A percentile compares a stretch with the other conserved stretches of the same genome.
Conservation (phyloP, 768 basidiomycete species). For the Candolleomyces eurysporus region DNA sequence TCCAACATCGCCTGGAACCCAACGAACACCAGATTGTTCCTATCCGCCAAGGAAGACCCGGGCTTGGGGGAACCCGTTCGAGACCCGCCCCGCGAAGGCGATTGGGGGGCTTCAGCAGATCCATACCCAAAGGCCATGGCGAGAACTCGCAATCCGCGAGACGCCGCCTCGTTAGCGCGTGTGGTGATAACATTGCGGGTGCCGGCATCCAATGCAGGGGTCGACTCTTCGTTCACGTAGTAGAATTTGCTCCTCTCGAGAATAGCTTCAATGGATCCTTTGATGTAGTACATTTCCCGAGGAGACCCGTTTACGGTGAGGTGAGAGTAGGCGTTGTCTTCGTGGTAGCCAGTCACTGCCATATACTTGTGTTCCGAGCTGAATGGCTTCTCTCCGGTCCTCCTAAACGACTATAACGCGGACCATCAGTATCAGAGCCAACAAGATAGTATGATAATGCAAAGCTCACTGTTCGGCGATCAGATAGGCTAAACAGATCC, state of each 20-base stretch:
- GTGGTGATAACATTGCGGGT: slow-evolving; percentile 65
- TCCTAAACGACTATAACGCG: slow-evolving; percentile 56
- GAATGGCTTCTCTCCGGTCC: slow-evolving; percentile 83
- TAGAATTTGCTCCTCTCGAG: slow-evolving; percentile 86
- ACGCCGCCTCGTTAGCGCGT: slow-evolving; percentile 70
- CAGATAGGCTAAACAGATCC: slow-evolving; percentile 59
- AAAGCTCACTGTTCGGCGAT: slow-evolving; percentile 64
- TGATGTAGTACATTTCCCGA: slow-evolving; percentile 85
- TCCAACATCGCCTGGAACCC: slow-evolving; percentile 97
- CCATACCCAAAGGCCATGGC: slow-evolving; percentile 91
- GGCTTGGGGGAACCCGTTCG: slow-evolving; percentile 24
- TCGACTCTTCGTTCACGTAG: slow-evolving; percentile 87
- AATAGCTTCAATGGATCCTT: slow-evolving; percentile 88
- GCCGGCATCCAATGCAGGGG: slow-evolving; percentile 70
- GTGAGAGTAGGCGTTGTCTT: slow-evolving; percentile 24
- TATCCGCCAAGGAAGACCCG: slow-evolving; percentile 21
- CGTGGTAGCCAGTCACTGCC: slow-evolving; percentile 80
- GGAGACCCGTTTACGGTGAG: slow-evolving; percentile 32
- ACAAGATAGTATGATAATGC: background rate
- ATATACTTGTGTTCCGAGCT: slow-evolving; percentile 93
- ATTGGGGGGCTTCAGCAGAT: slow-evolving; percentile 38
- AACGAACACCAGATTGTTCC: slow-evolving; percentile 75
- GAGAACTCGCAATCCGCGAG: slow-evolving; percentile 80
- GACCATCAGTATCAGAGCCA: background rate
- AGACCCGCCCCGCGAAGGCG: slow-evolving; percentile 27